These are phyloP conservation scores for Talaromyces marneffei DNA, from an alignment of 2,329 filamentous ascomycete species.

Conservation along the genomic window DNA sequence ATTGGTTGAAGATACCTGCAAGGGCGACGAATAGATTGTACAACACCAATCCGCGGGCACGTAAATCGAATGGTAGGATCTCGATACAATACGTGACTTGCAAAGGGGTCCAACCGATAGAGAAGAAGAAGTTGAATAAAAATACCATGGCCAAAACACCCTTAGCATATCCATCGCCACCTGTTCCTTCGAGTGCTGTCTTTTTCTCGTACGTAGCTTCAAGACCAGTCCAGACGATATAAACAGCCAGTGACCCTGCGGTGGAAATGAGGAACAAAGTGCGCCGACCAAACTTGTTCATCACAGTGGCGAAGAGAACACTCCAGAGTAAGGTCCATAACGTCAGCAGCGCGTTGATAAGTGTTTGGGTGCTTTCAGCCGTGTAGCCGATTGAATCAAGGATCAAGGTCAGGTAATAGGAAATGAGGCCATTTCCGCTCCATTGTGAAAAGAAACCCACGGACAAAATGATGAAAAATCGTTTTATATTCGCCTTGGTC, in stretches of 20 bases:
- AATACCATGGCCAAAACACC: conserved; percentile 21
- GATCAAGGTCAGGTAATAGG: conserved; percentile 52
- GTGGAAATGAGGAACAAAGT: conserved; percentile 49
- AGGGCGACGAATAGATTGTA: neutral
- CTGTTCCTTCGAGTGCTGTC: conserved; percentile 8
- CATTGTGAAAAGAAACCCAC: conserved; percentile 49
- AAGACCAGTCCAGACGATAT: conserved; percentile 39
- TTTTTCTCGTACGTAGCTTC: conserved; percentile 43
- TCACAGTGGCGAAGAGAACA: conserved; percentile 50
- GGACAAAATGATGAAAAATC: conserved; percentile 22
- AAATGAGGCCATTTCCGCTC: conserved; percentile 61
- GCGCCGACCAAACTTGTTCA: conserved; percentile 52
- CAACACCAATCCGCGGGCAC: conserved; percentile 27
- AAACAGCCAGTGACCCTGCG: conserved; percentile 32
- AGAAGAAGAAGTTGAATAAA: conserved; percentile 26
- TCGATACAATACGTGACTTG: conserved; percentile 25
- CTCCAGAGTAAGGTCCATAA: conserved; percentile 55
- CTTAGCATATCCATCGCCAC: conserved; percentile 14
- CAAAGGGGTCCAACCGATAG: conserved; percentile 25
- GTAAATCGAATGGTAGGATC: conserved; percentile 32
- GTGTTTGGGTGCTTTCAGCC: neutral
- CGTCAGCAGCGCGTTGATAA: conserved; percentile 3
- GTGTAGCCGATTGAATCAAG: neutral
- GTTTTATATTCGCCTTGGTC: conserved; percentile 41
- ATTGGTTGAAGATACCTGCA: conserved; percentile 6